A percentile compares a stretch with the other conserved stretches of the same genome.
Evolutionary conservation across 164 flowering plant species (phyloP).

Genomic region (Malania oleifera): DNA sequence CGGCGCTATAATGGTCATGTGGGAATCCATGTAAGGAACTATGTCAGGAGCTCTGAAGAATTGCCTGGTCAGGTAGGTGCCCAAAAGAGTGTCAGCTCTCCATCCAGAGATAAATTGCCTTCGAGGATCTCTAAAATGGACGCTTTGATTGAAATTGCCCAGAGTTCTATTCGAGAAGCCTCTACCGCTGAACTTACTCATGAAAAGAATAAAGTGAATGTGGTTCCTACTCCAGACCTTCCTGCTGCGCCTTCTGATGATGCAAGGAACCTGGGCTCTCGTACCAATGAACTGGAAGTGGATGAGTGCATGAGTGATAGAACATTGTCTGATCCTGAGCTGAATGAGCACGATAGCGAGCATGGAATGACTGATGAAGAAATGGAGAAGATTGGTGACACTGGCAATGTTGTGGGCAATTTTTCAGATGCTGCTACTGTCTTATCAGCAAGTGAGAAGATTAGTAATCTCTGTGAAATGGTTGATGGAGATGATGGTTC

Average conservation of each 20-base stretch:
- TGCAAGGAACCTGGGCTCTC: constrained; percentile 12
- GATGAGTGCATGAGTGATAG: constrained; percentile 11
- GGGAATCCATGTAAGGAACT: constrained; percentile 61
- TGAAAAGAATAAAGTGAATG: constrained; percentile 14
- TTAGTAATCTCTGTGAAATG: constrained; percentile 3
- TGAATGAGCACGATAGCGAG: constrained; percentile 12
- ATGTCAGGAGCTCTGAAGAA: constrained; percentile 40
- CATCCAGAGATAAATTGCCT: constrained; percentile 24
- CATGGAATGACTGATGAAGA: constrained; percentile 13
- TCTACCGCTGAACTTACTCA: constrained; percentile 8
- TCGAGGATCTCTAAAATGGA: constrained; percentile 36
- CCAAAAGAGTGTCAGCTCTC: constrained; percentile 22
- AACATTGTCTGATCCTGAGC: constrained; percentile 9
- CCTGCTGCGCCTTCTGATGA: constrained; percentile 12
- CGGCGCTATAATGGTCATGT: constrained; percentile 76
- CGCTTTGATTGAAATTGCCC: constrained; percentile 46
- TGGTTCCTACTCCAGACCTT: constrained; percentile 9
- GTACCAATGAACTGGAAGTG: constrained; percentile 10
- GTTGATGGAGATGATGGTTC: constrained; percentile 15
- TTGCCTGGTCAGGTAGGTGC: constrained; percentile 23
- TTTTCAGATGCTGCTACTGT: background rate
- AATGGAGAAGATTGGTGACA: constrained; percentile 11
- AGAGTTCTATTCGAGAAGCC: constrained; percentile 31
- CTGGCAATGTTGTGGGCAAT: constrained; percentile 8
- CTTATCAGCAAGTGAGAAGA: background rate